phyloP scores from a whole-genome alignment of 805 yeast genomes.

The Monosporozyma solicola region DNA sequence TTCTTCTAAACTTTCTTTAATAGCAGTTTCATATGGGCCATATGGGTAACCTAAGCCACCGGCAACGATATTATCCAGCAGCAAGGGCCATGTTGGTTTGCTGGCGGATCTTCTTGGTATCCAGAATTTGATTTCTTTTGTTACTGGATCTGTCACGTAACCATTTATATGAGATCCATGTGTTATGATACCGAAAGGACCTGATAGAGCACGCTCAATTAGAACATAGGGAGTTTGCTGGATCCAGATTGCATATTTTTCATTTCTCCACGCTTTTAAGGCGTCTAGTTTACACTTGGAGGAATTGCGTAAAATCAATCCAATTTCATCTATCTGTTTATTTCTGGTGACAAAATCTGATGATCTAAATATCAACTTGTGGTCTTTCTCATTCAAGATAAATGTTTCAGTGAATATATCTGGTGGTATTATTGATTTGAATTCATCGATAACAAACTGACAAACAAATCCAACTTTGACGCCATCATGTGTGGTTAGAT shows the following conservation, averaged over 20 bases:
- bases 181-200: slow-evolving; percentile 75
- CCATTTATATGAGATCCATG: slow-evolving; percentile 90
- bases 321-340: slow-evolving; percentile 38
- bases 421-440: slow-evolving; percentile 13
- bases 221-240: slow-evolving; percentile 48
- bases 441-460: slow-evolving; percentile 29
- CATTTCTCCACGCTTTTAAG: slow-evolving; percentile 75
- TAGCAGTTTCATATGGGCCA: slow-evolving; percentile 63
- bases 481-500: slow-evolving; percentile 32
- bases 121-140: slow-evolving; percentile 55
- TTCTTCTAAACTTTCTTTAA: slow-evolving; percentile 86
- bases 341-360: slow-evolving; percentile 25
- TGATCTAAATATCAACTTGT: slow-evolving; percentile 28
- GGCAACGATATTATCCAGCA: slow-evolving; percentile 89
- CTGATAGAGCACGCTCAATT: slow-evolving; percentile 75
- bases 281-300: slow-evolving; percentile 22
- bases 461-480: slow-evolving; percentile 34
- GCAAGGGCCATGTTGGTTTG: slow-evolving; percentile 84
- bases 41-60: slow-evolving; percentile 87
- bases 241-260: slow-evolving; percentile 63
- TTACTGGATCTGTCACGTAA: slow-evolving; percentile 42
- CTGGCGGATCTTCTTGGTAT: slow-evolving; percentile 69
- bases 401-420: slow-evolving; percentile 15
- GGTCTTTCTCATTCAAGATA: slow-evolving; percentile 21
- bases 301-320: slow-evolving; percentile 32